phyloP scores from a whole-genome alignment of 1,284 basidiomycete species.

The Tremellales sp. region DNA sequence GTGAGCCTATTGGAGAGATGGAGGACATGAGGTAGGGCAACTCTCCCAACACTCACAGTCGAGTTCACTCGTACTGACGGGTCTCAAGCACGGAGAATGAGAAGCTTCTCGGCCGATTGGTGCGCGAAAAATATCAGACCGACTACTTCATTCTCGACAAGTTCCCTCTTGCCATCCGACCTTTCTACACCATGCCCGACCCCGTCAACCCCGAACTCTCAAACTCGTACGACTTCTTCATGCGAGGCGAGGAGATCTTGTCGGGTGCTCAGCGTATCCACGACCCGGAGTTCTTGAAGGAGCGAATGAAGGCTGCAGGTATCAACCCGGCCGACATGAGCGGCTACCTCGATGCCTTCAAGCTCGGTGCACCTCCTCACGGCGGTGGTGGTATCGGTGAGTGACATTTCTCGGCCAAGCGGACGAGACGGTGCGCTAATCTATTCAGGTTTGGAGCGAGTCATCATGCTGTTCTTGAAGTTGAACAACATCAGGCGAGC shows the following conservation, averaged over 20 bases:
- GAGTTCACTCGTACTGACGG: background rate
- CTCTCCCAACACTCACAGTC: background rate
- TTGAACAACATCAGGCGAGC: constrained; percentile 92
- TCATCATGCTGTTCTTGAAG: constrained; percentile 92
- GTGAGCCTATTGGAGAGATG: constrained; percentile 58
- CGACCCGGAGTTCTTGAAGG: constrained; percentile 74
- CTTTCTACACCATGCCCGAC: constrained; percentile 99
- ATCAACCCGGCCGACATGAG: constrained; percentile 84
- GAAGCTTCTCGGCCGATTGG: constrained; percentile 80
- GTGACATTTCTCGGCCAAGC: constrained; percentile 21
- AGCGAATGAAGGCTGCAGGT: constrained; percentile 69
- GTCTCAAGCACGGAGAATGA: constrained; percentile 58
- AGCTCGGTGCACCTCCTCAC: constrained; percentile 82
- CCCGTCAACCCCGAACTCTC: constrained; percentile 81
- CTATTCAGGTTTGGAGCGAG: constrained; percentile 71
- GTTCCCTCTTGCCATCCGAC: constrained; percentile 86
- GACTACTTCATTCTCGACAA: constrained; percentile 99
- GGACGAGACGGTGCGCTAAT: background rate
- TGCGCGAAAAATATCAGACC: constrained; percentile 88
- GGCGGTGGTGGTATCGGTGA: constrained; percentile 56
- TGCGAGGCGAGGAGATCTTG: constrained; percentile 97
- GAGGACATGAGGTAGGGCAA: constrained; percentile 78
- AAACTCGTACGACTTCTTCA: constrained; percentile 99
- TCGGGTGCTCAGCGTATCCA: constrained; percentile 97
- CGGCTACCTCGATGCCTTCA: constrained; percentile 89